Evolutionary conservation across 257 asterid species (phyloP).

Genomic region (Nicotiana attenuata): DNA sequence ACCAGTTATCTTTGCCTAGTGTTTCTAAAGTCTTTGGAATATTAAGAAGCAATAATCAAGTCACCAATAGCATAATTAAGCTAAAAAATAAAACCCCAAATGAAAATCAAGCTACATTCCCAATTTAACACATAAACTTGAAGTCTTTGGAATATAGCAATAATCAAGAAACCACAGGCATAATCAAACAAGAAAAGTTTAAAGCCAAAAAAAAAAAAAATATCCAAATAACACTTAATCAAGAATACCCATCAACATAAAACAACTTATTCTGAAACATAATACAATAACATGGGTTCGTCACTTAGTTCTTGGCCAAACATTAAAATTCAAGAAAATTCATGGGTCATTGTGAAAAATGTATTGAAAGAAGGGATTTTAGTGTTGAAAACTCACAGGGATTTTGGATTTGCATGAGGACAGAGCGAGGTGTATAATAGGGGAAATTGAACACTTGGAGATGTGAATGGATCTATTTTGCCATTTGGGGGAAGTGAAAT

Average conservation of each 20-base stretch:
- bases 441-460: too few relatives aligned
- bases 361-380: too few relatives aligned
- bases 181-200: background rate
- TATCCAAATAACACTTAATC: background rate
- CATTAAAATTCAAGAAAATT: slow-evolving; percentile 11
- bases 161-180: background rate
- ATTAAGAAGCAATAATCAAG: background rate
- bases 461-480: too few relatives aligned
- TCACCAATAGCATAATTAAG: background rate
- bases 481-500: too few relatives aligned
- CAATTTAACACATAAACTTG: too few relatives aligned
- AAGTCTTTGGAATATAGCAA: background rate
- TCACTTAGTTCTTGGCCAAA: slow-evolving; percentile 4
- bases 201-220: background rate
- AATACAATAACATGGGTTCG: background rate
- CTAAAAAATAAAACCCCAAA: background rate
- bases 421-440: too few relatives aligned
- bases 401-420: too few relatives aligned
- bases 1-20: too few relatives aligned
- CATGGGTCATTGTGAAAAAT: background rate
- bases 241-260: background rate
- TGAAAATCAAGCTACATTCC: background rate
- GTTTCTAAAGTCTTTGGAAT: background rate
- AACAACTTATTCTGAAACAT: background rate
- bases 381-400: too few relatives aligned